Evolutionary conservation across 2,329 filamentous ascomycete species (phyloP), one percentile per base, ranked within the genome.

Genomic region (Saccharata proteae): DNA sequence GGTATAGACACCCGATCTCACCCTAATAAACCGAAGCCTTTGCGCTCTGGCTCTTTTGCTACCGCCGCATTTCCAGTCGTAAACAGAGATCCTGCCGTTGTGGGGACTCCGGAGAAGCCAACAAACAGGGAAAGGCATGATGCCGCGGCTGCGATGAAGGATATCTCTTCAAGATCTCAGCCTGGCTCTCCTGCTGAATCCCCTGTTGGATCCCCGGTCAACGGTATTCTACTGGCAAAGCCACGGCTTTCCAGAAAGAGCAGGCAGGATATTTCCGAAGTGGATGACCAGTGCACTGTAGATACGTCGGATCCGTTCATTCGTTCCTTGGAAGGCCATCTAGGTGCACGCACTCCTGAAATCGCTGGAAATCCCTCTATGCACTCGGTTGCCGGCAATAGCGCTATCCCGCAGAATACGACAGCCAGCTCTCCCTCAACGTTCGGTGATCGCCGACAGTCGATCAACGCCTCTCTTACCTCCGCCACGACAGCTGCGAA

Each of bases 61-160:
- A 65, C 62, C 35, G 67, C 69, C 16, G 68, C 77, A 2, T 67
- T 72, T 33, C 77, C 81, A 2, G 61, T 77, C 13, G 69, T 86
- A 5, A 74, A 71, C 17, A 74, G 76, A 1, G 77, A 84, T 43
- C 65, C 69, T 19, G 66, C 71, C 1, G 76, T 77, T 39, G 73
- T 74, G 13, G 77, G 84, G 38, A 64, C 48, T 12, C 41, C 74
- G 9, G 44, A 47, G 9, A 32, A 42, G 12, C 41, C 47, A 5
- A 69, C 71, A 41, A 71, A 69, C 38, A 67, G 69, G 2, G 69
- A 74, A 21, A 64, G 74, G 29, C 64, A 63, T 36, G 61, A 71
- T 46, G 78, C 78, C 15, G 64, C 67, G 14, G 70, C 63, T 40
- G 64, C 69, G 16, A 82, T 85, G 65, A 76, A 77, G 33, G 74